These are phyloP conservation scores for Syncephalastrum sp. DNA, from an alignment of 371 early-diverging fungal species.

Conservation along the genomic window DNA sequence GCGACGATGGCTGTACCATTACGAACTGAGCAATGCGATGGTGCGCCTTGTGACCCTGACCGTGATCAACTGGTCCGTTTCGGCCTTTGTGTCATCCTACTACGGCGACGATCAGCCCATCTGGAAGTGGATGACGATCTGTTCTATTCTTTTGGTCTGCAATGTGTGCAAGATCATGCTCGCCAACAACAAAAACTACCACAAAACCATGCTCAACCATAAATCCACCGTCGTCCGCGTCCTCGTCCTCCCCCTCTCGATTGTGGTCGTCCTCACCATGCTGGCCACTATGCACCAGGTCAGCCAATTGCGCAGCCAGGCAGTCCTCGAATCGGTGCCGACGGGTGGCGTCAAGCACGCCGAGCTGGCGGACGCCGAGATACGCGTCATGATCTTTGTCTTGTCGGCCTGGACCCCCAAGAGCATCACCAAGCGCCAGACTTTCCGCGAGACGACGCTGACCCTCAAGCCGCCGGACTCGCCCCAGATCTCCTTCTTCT, in stretches of 20 bases:
- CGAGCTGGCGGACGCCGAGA: constrained; percentile 15
- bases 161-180: constrained; percentile 49
- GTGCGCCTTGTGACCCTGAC: constrained; percentile 58
- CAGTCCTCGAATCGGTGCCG: constrained; percentile 7
- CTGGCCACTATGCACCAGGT: constrained; percentile 49
- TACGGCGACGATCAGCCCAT: constrained; percentile 42
- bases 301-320: constrained; percentile 36
- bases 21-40: constrained; percentile 57
- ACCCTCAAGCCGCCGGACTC: constrained; percentile 28
- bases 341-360: constrained; percentile 15
- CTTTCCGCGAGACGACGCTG: constrained; percentile 43
- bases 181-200: constrained; percentile 44
- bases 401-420: constrained; percentile 37
- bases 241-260: constrained; percentile 49
- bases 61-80: constrained; percentile 52
- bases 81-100: constrained; percentile 40
- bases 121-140: constrained; percentile 49
- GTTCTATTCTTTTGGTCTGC: constrained; percentile 42
- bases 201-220: constrained; percentile 34
- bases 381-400: constrained; percentile 52
- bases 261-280: constrained; percentile 50
- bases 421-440: constrained; percentile 37
- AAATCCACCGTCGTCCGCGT: constrained; percentile 43
- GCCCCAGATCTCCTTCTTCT: constrained; percentile 44
- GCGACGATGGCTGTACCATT: constrained; percentile 60